Base-by-base conservation (phyloP, 2,329 filamentous ascomycete genomes). In the Pyricularia grisea region DNA sequence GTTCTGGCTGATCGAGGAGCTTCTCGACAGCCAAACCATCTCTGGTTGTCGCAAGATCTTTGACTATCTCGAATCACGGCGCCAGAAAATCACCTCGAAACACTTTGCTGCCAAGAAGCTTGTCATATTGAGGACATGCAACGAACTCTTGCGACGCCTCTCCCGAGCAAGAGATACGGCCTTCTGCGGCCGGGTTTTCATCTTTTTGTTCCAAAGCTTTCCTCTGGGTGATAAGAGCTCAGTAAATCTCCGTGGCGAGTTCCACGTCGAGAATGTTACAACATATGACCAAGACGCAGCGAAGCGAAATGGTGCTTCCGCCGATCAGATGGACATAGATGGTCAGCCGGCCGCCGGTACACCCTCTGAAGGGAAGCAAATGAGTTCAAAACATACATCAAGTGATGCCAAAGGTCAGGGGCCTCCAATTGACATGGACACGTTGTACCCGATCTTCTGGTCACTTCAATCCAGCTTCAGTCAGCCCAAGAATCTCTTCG, bases 161-260 rank as follows among this genome's bases (percentile, higher is more conserved):
- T 98, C 95, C n/a, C 88, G 95, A 69, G 94, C 95, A 4, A 94
- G 98, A 77, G 95, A 99, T 78, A 96, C 95, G 0, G 93, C 96
- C 0, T 99, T 99, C 77, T 99, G 95, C 76, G 95, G 95, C 20
- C 88, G 95, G 58, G 95, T 99, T 30, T 98, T 98, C 79, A 97
- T 99, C 72, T 99, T 97, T 79, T 88, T 99, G 76, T 99, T 98
- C 79, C 95, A 99, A 78, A 97, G 93, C 78, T 98, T 99, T 75
- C 95, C 95, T 1, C 84, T 99, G 0, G 94, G 94, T 36, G 96
- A 99, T 79, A 95, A 94, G 77, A 98, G 95, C 77, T 97, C 95
- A 0, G 95, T 99, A 67, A 99, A 99, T 76, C 84, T 98, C 58
- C 88, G 95, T 67, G 95, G 95, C 73, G 94, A 98, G 80, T 99